Base-by-base conservation (phyloP, 148 eudicot genomes). In the Amaranthus palmeri region DNA sequence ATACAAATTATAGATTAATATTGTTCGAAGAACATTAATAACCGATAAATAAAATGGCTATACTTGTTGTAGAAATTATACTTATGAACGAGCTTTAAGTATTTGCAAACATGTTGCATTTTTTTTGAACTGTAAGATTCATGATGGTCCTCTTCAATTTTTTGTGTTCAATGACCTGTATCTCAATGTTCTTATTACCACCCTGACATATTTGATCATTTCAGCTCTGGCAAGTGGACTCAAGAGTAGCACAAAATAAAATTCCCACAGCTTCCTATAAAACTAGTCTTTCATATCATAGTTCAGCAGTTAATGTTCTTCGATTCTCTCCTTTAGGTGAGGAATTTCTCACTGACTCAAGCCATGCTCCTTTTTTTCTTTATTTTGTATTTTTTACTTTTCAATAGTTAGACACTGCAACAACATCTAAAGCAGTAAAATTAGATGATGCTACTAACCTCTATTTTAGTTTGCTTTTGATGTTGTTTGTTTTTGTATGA, bases 311-410 rank as follows among this genome's bases (percentile, higher is more conserved):
- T 44, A 95, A 95, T 82, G 92, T 78, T 69, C 83, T 95, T 77
- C 96, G 98, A 64, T 95, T 95, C 77, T 83, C 97, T 18, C 97
- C 97, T 77, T 84, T 86, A 40, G 98, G 98, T 89, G 78, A 80
- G 80, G 61, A 51, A 36, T 59, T 11, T 71, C 71, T 44, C 60
- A 36, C 36, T 48, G 15, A 45, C 7, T 61, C n/a, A 50, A 50
- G 62, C 54, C 51, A 61, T 11, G 43, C 57, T 54, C 43, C 48
- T 53, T 68, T 54, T n/a, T 43, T 3, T 53, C 45, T 50, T 61
- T 44, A 46, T 11, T 9, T 36, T 11, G 25, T 43, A 10, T 71
- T 44, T 10, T 25, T 17, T 14, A 6, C 36, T 44, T 73, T 6
- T 43, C 12, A 43, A 46, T 25, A 10, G 10, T 46, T 12, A 50